phyloP scores from a whole-genome alignment of 495 filamentous ascomycete species.

The Xylaria castorea region DNA sequence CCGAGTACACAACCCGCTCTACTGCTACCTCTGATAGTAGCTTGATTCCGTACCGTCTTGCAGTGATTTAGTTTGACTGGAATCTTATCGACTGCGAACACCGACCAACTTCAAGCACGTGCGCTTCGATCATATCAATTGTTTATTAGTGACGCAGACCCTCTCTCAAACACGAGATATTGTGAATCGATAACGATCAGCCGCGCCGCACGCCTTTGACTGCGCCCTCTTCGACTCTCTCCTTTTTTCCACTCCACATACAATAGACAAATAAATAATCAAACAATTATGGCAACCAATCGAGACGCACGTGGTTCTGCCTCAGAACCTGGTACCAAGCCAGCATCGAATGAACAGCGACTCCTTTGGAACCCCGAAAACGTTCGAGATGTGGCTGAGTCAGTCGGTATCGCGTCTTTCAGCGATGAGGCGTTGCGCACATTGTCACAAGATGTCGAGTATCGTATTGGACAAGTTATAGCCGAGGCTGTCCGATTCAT shows the following conservation, averaged over 20 bases:
- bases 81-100: neutral
- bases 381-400: slow-evolving; percentile 92
- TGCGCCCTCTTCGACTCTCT: neutral
- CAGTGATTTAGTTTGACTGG: neutral
- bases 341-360: slow-evolving; percentile 25
- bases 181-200: neutral
- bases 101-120: neutral
- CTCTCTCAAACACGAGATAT: neutral
- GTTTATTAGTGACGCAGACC: neutral
- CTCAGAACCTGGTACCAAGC: slow-evolving; percentile 30
- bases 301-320: slow-evolving; percentile 30
- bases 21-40: neutral
- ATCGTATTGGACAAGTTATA: slow-evolving; percentile 87
- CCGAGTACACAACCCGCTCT: neutral
- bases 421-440: slow-evolving; percentile 81
- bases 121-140: neutral
- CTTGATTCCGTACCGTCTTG: neutral
- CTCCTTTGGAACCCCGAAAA: slow-evolving; percentile 95
- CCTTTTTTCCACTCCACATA: neutral
- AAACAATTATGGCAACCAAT: slow-evolving; percentile 28
- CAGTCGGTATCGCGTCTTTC: slow-evolving; percentile 82
- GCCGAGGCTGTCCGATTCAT: slow-evolving; percentile 94
- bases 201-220: neutral
- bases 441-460: slow-evolving; percentile 92
- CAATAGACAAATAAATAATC: neutral